A percentile compares a stretch with the other conserved stretches of the same genome.
Evolutionary conservation across 768 basidiomycete genomes (phyloP).

Genomic region (Boletus tylopilopsis): DNA sequence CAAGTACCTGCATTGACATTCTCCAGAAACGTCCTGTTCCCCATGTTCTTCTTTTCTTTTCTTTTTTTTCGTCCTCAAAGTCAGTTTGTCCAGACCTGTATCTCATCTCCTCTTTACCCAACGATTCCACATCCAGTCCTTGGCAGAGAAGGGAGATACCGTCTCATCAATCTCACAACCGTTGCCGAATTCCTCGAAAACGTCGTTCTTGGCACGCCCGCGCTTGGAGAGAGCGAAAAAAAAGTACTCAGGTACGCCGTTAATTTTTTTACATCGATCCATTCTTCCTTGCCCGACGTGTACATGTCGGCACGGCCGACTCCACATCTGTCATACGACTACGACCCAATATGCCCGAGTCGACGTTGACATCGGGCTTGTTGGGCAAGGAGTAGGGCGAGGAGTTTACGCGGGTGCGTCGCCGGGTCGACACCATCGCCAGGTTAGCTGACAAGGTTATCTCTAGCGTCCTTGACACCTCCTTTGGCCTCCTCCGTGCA

Average conservation of each 20-base stretch:
- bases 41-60: constrained; percentile 90
- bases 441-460: constrained; percentile 79
- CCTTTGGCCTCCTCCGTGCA: constrained; percentile 82
- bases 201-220: constrained; percentile 77
- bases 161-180: constrained; percentile 91
- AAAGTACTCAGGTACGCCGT: constrained; percentile 51
- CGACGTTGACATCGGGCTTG: constrained; percentile 34
- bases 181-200: constrained; percentile 96
- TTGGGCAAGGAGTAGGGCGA: constrained; percentile 47
- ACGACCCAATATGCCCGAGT: constrained; percentile 45
- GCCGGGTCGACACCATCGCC: constrained; percentile 73
- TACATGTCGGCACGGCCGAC: constrained; percentile 58
- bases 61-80: constrained; percentile 90
- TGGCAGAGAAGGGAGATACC: constrained; percentile 80
- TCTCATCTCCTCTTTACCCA: constrained; percentile 42
- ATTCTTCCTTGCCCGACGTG: background rate
- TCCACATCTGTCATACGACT: constrained; percentile 67
- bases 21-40: constrained; percentile 87
- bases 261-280: background rate
- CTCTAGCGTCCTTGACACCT: constrained; percentile 84
- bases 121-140: constrained; percentile 27
- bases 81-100: constrained; percentile 81
- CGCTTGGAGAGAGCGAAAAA: constrained; percentile 56
- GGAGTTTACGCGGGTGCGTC: constrained; percentile 65
- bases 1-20: constrained; percentile 26